Conservation (phyloP, 352 stramenopile genomes). For the Globisporangium emineosum region DNA sequence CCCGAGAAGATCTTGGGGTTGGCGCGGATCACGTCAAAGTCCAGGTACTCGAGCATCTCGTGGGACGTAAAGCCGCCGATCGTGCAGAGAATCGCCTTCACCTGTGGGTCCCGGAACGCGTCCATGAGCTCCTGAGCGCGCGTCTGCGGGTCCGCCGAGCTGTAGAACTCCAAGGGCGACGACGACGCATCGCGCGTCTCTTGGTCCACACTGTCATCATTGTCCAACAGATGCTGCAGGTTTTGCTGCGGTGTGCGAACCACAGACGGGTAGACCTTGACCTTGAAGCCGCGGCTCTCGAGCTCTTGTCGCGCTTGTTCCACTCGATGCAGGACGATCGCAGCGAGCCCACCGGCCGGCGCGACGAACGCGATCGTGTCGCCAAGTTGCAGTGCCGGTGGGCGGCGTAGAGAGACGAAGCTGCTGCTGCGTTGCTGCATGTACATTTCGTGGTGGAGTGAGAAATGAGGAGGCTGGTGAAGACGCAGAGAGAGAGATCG, state of each 20-base stretch:
- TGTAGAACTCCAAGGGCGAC: slow-evolving; percentile 25
- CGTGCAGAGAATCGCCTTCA: slow-evolving; percentile 49
- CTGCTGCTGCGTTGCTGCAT: not conserved
- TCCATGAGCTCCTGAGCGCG: slow-evolving; percentile 51
- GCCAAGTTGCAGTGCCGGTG: slow-evolving; percentile 27
- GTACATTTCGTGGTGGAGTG: not conserved
- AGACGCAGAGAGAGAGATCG: too few relatives aligned
- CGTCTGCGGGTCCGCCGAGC: slow-evolving; percentile 39
- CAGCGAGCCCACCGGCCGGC: slow-evolving; percentile 40
- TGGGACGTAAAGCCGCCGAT: slow-evolving; percentile 61
- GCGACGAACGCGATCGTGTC: slow-evolving; percentile 56
- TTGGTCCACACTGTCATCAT: not conserved
- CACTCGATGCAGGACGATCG: slow-evolving; percentile 40
- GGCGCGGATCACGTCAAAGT: slow-evolving; percentile 42
- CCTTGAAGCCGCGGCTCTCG: slow-evolving; percentile 31
- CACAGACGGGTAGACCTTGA: slow-evolving; percentile 51
- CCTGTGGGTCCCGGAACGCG: slow-evolving; percentile 36
- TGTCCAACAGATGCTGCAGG: slow-evolving; percentile 3
- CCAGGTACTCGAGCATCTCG: slow-evolving; percentile 56
- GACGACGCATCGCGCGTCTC: slow-evolving; percentile 1
- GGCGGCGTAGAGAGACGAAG: not conserved
- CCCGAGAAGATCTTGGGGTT: slow-evolving; percentile 57
- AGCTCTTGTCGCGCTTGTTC: slow-evolving; percentile 32
- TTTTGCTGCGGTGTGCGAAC: slow-evolving; percentile 32
- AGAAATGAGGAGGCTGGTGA: too few relatives aligned